These are phyloP conservation scores for Rhododendron mucronatum DNA, from an alignment of 148 eudicot species.

Conservation along the genomic window DNA sequence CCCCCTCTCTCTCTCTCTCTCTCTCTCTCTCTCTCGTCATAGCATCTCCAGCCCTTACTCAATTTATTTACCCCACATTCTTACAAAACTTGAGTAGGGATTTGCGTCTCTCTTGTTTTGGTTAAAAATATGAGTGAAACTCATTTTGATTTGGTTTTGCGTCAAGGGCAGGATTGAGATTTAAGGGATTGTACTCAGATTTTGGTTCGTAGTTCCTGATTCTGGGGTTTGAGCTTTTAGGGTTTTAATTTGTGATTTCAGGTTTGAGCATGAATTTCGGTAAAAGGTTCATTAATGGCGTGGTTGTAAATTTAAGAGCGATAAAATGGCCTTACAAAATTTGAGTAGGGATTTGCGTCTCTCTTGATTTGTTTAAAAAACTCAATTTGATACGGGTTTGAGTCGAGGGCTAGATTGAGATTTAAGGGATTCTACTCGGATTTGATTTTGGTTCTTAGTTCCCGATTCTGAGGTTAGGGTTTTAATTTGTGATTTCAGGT, in stretches of 20 bases:
- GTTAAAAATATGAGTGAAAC: no score
- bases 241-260: no score
- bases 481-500: constrained; percentile 35
- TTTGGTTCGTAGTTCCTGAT: background rate
- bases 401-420: background rate
- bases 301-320: no score
- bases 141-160: background rate
- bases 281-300: background rate
- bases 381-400: background rate
- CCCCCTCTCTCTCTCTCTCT: no score
- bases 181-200: background rate
- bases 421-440: no score
- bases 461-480: background rate
- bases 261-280: background rate
- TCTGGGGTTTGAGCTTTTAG: background rate
- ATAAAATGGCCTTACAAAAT: no score
- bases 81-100: no score
- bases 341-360: background rate
- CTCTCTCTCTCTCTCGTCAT: no score
- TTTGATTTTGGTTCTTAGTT: background rate
- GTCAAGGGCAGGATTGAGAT: background rate
- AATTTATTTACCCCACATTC: no score
- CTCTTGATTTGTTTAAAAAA: background rate
- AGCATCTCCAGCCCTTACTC: no score
- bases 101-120: no score